Conservation (phyloP, 176 grass and related monocot genomes). For the Triticum aestivum region DNA sequence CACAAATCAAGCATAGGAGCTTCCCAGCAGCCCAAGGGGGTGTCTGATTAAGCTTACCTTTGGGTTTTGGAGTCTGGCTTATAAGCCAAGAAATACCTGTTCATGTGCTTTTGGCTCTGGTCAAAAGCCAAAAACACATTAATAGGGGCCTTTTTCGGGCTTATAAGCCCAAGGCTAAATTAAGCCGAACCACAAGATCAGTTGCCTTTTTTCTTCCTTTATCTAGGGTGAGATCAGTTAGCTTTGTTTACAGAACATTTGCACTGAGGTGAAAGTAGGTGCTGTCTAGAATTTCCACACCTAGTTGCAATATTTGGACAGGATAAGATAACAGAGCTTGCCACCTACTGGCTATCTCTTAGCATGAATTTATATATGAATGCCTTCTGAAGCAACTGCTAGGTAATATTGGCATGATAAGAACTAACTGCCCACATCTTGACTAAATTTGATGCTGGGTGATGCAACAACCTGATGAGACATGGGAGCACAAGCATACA, state of each 20-base stretch:
- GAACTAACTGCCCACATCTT: conserved; percentile 26
- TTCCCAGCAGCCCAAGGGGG: background rate
- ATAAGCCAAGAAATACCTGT: no score
- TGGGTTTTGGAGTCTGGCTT: no score
- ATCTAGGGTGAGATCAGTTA: background rate
- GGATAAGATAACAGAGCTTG: conserved; percentile 23
- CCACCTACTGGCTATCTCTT: conserved; percentile 13
- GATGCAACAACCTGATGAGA: background rate
- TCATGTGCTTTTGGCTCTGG: no score
- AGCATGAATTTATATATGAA: conserved; percentile 3
- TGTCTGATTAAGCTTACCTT: background rate
- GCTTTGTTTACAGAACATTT: conserved; percentile 2
- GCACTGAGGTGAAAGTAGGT: conserved; percentile 11
- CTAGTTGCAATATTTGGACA: conserved; percentile 19
- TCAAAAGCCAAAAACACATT: no score
- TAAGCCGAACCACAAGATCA: no score
- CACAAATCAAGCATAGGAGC: background rate
- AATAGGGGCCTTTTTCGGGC: no score
- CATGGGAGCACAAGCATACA: conserved; percentile 22
- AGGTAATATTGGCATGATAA: conserved; percentile 31
- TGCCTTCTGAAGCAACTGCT: conserved; percentile 17
- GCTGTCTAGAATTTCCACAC: background rate
- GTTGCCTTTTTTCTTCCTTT: no score
- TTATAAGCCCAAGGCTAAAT: no score
- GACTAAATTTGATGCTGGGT: conserved; percentile 14